Percentiles rank a stretch among this genome's conserved stretches.
These are phyloP conservation scores for Paratinospora sagittata DNA, from an alignment of 164 flowering plant genomes.

Conservation along the genomic window DNA sequence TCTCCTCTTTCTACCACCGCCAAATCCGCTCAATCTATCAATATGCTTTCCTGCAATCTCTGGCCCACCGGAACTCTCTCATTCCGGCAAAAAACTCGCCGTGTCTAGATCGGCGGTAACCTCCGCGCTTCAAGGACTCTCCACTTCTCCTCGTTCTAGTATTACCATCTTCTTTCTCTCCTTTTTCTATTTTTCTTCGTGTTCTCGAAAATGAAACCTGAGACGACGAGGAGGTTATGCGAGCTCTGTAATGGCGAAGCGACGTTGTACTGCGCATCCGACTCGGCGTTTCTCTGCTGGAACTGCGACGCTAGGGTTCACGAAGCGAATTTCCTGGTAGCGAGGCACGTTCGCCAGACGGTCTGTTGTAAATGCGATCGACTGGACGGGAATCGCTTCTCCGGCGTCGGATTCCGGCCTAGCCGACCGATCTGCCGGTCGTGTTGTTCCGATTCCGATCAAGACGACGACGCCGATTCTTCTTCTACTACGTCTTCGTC, in stretches of 20 bases:
- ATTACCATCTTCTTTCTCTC: neutral
- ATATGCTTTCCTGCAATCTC: neutral
- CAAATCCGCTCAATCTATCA: too few species aligned
- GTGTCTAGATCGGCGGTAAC: conserved; percentile 10
- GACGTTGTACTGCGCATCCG: conserved; percentile 37
- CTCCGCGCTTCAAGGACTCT: neutral
- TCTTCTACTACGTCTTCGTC: conserved; percentile 18
- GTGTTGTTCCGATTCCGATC: conserved; percentile 15
- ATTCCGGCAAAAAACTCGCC: conserved; percentile 3
- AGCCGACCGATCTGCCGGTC: conserved; percentile 7
- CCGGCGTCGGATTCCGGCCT: conserved; percentile 6
- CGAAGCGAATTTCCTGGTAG: conserved; percentile 50
- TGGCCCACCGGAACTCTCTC: neutral
- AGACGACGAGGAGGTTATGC: conserved; percentile 29
- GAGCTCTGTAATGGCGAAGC: conserved; percentile 43
- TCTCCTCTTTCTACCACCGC: neutral
- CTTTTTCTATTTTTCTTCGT: neutral
- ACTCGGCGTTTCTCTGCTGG: conserved; percentile 44
- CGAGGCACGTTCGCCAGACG: conserved; percentile 38
- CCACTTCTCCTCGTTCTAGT: too few species aligned
- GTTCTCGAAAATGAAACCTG: neutral
- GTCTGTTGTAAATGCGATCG: conserved; percentile 34
- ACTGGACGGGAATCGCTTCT: conserved; percentile 10
- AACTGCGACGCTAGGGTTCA: conserved; percentile 49
- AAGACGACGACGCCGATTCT: neutral